These are phyloP conservation scores for Novymonas esmeraldas DNA, from an alignment of 208 protist genomes.

Conservation along the genomic window DNA sequence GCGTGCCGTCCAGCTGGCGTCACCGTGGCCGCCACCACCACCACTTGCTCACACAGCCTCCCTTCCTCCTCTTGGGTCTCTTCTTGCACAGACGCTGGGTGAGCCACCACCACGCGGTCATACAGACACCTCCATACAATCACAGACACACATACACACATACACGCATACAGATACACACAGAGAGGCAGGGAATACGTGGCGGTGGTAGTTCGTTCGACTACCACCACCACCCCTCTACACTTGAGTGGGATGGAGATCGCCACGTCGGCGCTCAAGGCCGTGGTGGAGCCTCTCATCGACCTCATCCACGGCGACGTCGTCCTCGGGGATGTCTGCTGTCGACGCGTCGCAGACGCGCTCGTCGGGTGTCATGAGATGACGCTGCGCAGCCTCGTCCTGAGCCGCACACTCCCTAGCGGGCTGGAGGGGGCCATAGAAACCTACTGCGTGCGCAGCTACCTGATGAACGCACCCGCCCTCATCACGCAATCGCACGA, in stretches of 20 bases:
- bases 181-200: too few relatives aligned
- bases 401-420: slow-evolving; percentile 17
- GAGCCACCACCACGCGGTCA: background rate
- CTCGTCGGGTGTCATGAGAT: slow-evolving; percentile 41
- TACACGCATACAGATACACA: background rate
- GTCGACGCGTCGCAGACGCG: slow-evolving; percentile 42
- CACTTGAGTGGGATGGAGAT: slow-evolving; percentile 1
- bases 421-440: slow-evolving; percentile 50
- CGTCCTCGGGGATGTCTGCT: slow-evolving; percentile 43
- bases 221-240: background rate
- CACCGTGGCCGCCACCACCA: too few relatives aligned
- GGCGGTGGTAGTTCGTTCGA: too few relatives aligned
- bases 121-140: background rate
- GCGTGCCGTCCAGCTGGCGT: too few relatives aligned
- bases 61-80: too few relatives aligned
- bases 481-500: slow-evolving; percentile 40
- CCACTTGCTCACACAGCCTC: too few relatives aligned
- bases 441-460: slow-evolving; percentile 57
- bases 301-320: slow-evolving; percentile 72
- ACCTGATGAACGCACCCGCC: slow-evolving; percentile 40
- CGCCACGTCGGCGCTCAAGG: background rate
- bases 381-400: slow-evolving; percentile 34
- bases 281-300: slow-evolving; percentile 55
- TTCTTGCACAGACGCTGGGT: too few relatives aligned
- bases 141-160: background rate